Base-by-base conservation (phyloP, 371 early-diverging fungal species). In the Actinomucor elegans region DNA sequence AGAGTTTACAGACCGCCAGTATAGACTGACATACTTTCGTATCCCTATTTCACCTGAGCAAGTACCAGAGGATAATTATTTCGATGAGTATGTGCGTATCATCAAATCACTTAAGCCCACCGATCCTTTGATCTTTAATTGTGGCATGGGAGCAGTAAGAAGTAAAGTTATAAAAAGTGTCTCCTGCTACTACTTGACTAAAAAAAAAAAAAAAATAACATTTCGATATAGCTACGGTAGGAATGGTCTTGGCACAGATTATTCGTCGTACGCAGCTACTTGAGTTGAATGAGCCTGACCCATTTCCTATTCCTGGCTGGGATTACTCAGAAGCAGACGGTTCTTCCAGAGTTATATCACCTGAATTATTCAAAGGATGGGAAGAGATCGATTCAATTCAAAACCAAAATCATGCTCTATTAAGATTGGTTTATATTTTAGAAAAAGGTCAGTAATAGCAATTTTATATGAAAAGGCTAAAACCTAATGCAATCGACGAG, bases 61-160 rank as follows among this genome's bases (percentile, higher is more conserved):
- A 58, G 71, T 79, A 14, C 86, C 87, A 1, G 84, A 85, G 52
- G 87, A 86, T 53, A 66, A 73, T 18, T 87, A 85, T 57, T 61
- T 86, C 38, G 86, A 88, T 66, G 87, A 83, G 52, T 88, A 81
- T 55, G 74, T 88, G 0, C 55, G 68, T 3, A 72, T 74, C 3
- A 73, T 88, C 41, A 68, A 68, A 43, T 40, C 42, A 0, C 43
- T 73, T 20, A 40, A 61, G 11, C 67, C 69, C 7, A 63, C 67
- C 0, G 86, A 81, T 40, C 71, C 84, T 0, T 59, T 87, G 5
- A 77, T 88, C 12, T 83, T 88, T 46, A 84, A 83, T 35, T 88
- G 88, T 52, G 88, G 88, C n/a, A 83, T 86, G 81, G 88, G 88
- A 6, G 82, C 71, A n/a, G 86, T 86, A 7, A 55, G 88, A 53